phyloP scores from a whole-genome alignment of 495 filamentous ascomycete species.

The Glarea lozoyensis region DNA sequence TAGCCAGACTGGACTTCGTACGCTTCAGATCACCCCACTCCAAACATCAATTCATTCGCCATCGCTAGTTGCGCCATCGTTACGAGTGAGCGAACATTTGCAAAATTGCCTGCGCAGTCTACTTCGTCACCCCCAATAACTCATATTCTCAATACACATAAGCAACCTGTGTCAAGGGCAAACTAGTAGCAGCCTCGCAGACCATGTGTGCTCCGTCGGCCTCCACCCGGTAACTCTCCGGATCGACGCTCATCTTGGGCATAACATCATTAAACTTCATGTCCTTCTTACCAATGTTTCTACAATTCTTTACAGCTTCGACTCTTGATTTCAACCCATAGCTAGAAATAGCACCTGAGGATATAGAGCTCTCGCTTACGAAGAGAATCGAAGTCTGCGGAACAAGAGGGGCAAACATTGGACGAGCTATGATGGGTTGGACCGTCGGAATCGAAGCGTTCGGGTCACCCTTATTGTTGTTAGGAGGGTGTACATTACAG shows the following conservation, averaged over 20 bases:
- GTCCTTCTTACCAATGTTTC: constrained; percentile 74
- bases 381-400: constrained; percentile 71
- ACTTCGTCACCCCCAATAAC: too few species aligned
- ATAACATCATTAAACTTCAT: constrained; percentile 89
- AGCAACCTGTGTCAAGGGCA: constrained; percentile 77
- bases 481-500: constrained; percentile 1
- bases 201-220: constrained; percentile 72
- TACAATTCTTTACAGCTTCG: constrained; percentile 72
- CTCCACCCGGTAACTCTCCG: constrained; percentile 83
- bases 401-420: constrained; percentile 76
- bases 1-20: too few species aligned
- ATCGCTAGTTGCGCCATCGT: too few species aligned
- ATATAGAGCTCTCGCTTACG: constrained; percentile 66
- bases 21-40: too few species aligned
- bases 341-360: constrained; percentile 48
- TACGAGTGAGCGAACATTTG: too few species aligned
- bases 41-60: too few species aligned
- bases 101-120: too few species aligned
- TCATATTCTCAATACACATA: constrained; percentile 78
- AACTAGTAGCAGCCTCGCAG: constrained; percentile 59
- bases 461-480: constrained; percentile 60
- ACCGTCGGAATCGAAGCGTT: constrained; percentile 90
- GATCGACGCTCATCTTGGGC: constrained; percentile 91
- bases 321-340: constrained; percentile 77
- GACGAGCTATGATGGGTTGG: constrained; percentile 76